phyloP scores from a whole-genome alignment of 129 eudicot genomes.

The Heracleum sosnowskyi region DNA sequence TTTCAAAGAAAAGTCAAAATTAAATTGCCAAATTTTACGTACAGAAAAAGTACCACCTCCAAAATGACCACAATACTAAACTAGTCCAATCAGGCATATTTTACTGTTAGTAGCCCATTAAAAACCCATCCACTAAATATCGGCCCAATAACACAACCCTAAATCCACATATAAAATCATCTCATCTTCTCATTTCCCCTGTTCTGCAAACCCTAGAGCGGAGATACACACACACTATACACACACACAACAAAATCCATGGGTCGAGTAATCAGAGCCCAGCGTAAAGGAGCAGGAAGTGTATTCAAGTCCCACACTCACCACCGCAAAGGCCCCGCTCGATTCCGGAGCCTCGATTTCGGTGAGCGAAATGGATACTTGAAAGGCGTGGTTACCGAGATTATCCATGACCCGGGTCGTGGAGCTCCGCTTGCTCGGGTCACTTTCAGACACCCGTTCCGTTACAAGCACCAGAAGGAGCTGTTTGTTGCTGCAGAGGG shows the following conservation, averaged over 20 bases:
- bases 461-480: conserved; percentile 81
- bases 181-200: neutral
- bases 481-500: conserved; percentile 72
- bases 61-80: too few relatives aligned
- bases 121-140: too few relatives aligned
- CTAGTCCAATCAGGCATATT: too few relatives aligned
- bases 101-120: too few relatives aligned
- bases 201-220: conserved; percentile 11
- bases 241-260: conserved; percentile 6
- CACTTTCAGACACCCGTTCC: conserved; percentile 74
- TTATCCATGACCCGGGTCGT: conserved; percentile 81
- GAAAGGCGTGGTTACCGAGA: conserved; percentile 68
- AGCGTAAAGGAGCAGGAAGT: conserved; percentile 77
- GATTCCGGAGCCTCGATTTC: conserved; percentile 75
- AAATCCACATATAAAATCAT: neutral
- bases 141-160: neutral
- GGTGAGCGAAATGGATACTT: conserved; percentile 76
- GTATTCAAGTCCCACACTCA: conserved; percentile 73
- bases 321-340: conserved; percentile 81
- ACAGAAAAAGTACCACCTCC: too few relatives aligned
- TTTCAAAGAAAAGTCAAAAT: too few relatives aligned
- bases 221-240: too few relatives aligned
- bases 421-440: conserved; percentile 75
- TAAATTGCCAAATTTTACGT: too few relatives aligned
- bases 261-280: conserved; percentile 82